Evolutionary conservation across 208 protist species (phyloP).

Genomic region (Wallacemonas rigidus): DNA sequence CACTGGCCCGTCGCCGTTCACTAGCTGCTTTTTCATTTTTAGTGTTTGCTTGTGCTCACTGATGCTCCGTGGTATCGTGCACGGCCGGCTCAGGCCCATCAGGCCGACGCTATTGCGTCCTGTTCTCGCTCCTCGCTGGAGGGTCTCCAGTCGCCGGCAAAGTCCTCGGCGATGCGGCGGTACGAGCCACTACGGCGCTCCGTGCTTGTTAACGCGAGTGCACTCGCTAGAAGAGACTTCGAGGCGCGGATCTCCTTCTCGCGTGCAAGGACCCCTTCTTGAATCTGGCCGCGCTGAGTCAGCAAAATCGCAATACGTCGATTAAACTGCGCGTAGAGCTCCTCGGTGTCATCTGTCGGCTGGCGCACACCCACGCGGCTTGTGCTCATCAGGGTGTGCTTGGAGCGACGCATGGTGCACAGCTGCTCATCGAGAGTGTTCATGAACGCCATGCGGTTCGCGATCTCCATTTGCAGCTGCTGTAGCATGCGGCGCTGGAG

Average conservation of each 20-base stretch:
- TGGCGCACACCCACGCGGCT: neutral
- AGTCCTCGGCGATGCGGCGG: neutral
- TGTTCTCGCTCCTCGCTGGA: neutral
- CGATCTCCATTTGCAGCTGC: slow-evolving; percentile 6
- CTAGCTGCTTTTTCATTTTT: no score
- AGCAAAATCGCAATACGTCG: slow-evolving; percentile 5
- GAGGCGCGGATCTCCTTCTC: neutral
- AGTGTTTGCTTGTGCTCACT: no score
- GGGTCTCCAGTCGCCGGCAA: neutral
- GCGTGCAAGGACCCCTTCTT: neutral
- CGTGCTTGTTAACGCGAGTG: neutral
- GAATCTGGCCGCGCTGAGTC: neutral
- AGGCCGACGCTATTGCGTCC: neutral
- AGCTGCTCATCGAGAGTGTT: slow-evolving; percentile 13
- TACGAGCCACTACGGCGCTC: neutral
- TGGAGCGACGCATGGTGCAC: neutral
- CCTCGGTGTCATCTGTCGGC: slow-evolving; percentile 8
- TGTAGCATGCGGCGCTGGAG: slow-evolving; percentile 20
- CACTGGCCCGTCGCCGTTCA: no score
- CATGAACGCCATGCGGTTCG: slow-evolving; percentile 1
- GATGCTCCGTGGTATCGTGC: neutral
- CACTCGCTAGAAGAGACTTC: neutral
- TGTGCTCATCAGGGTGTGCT: neutral
- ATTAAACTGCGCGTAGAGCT: slow-evolving; percentile 10
- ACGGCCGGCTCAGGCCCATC: neutral